Conservation (phyloP, 805 yeast species). For the Yamadazyma olivae region DNA sequence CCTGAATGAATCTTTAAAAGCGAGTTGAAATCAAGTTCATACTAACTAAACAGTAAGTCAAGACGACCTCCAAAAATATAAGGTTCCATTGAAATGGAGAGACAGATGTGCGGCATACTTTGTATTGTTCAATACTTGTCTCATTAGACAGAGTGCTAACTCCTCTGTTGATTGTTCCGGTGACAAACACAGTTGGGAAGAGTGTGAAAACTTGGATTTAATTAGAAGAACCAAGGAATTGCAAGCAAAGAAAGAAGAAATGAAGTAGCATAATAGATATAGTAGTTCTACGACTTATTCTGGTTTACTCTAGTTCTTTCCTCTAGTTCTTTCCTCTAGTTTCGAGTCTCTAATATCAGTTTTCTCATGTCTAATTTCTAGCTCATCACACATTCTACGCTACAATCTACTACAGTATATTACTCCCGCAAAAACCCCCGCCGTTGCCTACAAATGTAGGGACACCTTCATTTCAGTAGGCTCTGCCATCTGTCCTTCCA, state of each 20-base stretch:
- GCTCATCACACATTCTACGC: too few species aligned
- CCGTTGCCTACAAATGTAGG: too few species aligned
- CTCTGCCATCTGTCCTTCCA: background rate
- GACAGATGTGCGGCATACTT: conserved; percentile 74
- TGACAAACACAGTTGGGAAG: conserved; percentile 81
- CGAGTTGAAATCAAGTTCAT: background rate
- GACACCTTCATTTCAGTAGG: too few species aligned
- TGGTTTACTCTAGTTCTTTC: too few species aligned
- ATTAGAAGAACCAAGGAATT: conserved; percentile 75
- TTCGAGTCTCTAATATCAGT: too few species aligned
- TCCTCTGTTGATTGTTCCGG: conserved; percentile 57
- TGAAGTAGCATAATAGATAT: too few species aligned
- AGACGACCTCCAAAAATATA: conserved; percentile 78
- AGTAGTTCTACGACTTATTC: too few species aligned
- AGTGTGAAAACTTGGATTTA: conserved; percentile 80
- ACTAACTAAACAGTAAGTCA: conserved; percentile 52
- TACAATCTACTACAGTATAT: too few species aligned
- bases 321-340: too few species aligned
- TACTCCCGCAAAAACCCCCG: too few species aligned
- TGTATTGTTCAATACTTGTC: conserved; percentile 43
- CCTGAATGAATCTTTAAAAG: too few species aligned
- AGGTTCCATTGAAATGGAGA: conserved; percentile 75
- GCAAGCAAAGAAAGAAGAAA: conserved; percentile 22
- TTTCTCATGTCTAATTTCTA: too few species aligned
- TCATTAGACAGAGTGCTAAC: conserved; percentile 42